These are phyloP conservation scores for Mariannaea sp. DNA, from an alignment of 2,329 filamentous ascomycete species.

Conservation along the genomic window DNA sequence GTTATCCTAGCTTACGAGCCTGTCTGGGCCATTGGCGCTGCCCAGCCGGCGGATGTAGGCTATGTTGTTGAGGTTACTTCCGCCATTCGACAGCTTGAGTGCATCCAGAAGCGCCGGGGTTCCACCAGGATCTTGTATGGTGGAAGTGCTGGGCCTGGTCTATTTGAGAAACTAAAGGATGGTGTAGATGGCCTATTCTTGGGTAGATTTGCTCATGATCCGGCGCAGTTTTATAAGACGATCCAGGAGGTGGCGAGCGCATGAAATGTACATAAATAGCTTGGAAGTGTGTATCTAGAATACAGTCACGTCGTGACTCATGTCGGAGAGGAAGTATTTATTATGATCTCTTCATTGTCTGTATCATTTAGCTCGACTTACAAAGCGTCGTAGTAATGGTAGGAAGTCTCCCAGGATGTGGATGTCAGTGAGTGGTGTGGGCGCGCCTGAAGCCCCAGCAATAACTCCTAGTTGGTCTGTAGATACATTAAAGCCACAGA, in stretches of 20 bases:
- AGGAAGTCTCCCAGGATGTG: no score
- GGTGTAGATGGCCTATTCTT: constrained; percentile 82
- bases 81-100: constrained; percentile 61
- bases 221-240: constrained; percentile 71
- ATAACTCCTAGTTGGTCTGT: no score
- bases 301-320: no score
- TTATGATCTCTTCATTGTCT: not conserved
- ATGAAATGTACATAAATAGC: constrained; percentile 21
- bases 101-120: constrained; percentile 57
- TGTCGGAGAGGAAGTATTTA: not conserved
- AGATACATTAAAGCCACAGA: no score
- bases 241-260: constrained; percentile 69
- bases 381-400: no score
- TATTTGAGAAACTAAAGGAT: constrained; percentile 69
- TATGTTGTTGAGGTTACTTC: constrained; percentile 74
- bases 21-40: constrained; percentile 84
- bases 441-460: no score
- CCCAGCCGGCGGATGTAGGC: constrained; percentile 70
- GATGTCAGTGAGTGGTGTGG: no score
- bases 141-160: constrained; percentile 79
- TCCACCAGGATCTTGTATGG: constrained; percentile 77
- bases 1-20: constrained; percentile 85
- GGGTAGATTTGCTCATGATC: constrained; percentile 80
- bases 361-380: no score
- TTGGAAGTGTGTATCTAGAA: no score